Evolutionary conservation across 805 yeast genomes (phyloP), one percentile per base, ranked within the genome.

Genomic region (Yamadazyma tumulicola): DNA sequence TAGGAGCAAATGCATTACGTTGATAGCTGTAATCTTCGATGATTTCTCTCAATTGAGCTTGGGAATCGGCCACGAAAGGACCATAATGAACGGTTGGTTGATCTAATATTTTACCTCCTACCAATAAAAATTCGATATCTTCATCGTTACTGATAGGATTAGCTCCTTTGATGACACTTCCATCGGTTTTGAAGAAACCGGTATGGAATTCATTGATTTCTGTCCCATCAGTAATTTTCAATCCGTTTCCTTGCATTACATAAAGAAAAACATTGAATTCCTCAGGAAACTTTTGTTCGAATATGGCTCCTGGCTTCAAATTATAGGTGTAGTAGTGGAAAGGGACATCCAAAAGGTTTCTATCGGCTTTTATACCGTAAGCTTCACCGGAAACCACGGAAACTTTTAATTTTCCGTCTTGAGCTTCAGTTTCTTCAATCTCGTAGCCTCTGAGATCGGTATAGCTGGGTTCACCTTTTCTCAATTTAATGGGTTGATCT

Each of bases 81-180:
- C 96, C 96, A 54, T 87, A 81, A 54, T 88, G 96, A 20, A 85
- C 83, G 36, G 83, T 69, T 12, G 77, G 75, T 63, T 87, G 95
- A 47, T 85, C 74, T 37, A 85, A 63, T 14, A 74, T 72, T 54
- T 83, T 59, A 38, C 95, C 95, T 20, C 87, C 93, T 42, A 86
- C 66, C n/a, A 86, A 44, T 4, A 82, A 79, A 51, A 86, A 79
- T 46, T 81, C 78, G 2, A 86, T 61, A 21, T 62, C 66, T 23
- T 65, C 61, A 15, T 57, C 71, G n/a, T 75, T 72, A 15, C 66
- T 71, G 11, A 41, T 19, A 15, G 47, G 47, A 37, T 53, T 51
- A 13, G 58, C 57, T 27, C 87, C 89, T 23, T 52, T 58, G 31
- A 85, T 66, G 8, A 59, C 57, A 27, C 74, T 80, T 39, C 95